Base-by-base conservation (phyloP, 495 filamentous ascomycete genomes). In the Beverwykella pulmonaria region DNA sequence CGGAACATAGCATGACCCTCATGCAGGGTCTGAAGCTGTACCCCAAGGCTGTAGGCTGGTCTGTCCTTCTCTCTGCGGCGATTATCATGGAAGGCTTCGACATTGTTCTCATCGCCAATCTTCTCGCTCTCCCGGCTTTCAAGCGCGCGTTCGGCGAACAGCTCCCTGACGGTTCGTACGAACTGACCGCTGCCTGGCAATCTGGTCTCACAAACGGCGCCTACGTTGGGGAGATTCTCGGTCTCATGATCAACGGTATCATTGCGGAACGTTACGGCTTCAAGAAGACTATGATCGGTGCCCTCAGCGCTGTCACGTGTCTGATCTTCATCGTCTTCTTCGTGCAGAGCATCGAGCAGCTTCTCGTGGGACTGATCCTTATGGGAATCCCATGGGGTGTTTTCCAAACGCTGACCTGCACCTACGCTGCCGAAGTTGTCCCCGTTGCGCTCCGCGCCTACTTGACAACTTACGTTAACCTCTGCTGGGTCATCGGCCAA, bases 301-400 rank as follows among this genome's bases (percentile, higher is more conserved):
- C 86, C 67, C 80, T 93, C 46, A 69, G 84, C 15, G 74, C 88
- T 14, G 78, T 92, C 63, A 83, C 79, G n/a, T 86, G 82, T 2
- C 90, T 90, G 80, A 90, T 85, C 17, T 78, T 87, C 3, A 87
- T 93, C 74, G 90, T 91, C 76, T 92, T 92, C 79, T 90, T 88
- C 2, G 89, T 89, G 5, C 83, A 87, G 53, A 88, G 83, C 67
- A 83, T 92, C 19, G 81, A 87, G 62, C 79, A 84, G 4, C 80
- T 93, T 19, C 83, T 90, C 22, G 84, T 87, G 8, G 89, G 84
- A 8, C 89, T 92, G 75, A 91, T 92, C 61, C 79, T 93, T 9
- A 88, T 87, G 62, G 90, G 90, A 70, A 86, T 92, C 66, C 87
- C 88, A 44, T 92, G 90, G 90, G 90, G 90, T 66, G 86, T 93